Conservation (phyloP, 352 stramenopile species). For the Globisporangium okanoganense region DNA sequence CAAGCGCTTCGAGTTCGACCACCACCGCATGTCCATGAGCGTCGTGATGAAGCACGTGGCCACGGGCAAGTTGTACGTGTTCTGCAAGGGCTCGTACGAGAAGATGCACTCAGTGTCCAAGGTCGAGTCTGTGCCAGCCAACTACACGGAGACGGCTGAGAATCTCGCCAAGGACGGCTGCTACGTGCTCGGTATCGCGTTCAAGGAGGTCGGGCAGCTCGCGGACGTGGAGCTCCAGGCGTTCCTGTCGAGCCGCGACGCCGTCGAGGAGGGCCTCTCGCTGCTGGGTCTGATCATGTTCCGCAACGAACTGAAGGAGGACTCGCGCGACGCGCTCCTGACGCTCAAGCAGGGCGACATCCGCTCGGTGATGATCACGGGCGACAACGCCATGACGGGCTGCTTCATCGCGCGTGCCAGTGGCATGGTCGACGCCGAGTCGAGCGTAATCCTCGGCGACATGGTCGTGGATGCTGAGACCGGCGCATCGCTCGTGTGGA, state of each 20-base stretch:
- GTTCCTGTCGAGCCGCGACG: conserved; percentile 56
- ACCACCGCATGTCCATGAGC: conserved; percentile 89
- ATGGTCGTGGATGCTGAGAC: conserved; percentile 39
- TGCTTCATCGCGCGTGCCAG: conserved; percentile 73
- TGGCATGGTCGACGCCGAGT: conserved; percentile 47
- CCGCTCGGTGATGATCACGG: conserved; percentile 84
- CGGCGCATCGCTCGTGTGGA: conserved; percentile 45
- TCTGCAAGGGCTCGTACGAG: conserved; percentile 90
- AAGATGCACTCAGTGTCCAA: conserved; percentile 66
- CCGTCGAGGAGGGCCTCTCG: conserved; percentile 67
- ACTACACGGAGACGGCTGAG: conserved; percentile 64
- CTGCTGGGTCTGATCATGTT: conserved; percentile 88
- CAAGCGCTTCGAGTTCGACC: conserved; percentile 91
- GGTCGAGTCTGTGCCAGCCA: conserved; percentile 44
- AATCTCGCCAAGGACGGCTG: conserved; percentile 72
- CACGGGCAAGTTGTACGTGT: conserved; percentile 62
- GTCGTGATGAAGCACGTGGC: conserved; percentile 74
- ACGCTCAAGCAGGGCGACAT: conserved; percentile 80
- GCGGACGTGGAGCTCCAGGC: conserved; percentile 29
- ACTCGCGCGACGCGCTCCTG: conserved; percentile 73
- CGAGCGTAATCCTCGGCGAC: conserved; percentile 59
- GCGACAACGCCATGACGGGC: conserved; percentile 78
- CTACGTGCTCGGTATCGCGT: conserved; percentile 87
- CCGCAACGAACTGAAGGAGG: conserved; percentile 86
- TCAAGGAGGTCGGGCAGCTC: conserved; percentile 46